Conservation (phyloP, 1,284 basidiomycete species). For the Clitocybe nebularis region DNA sequence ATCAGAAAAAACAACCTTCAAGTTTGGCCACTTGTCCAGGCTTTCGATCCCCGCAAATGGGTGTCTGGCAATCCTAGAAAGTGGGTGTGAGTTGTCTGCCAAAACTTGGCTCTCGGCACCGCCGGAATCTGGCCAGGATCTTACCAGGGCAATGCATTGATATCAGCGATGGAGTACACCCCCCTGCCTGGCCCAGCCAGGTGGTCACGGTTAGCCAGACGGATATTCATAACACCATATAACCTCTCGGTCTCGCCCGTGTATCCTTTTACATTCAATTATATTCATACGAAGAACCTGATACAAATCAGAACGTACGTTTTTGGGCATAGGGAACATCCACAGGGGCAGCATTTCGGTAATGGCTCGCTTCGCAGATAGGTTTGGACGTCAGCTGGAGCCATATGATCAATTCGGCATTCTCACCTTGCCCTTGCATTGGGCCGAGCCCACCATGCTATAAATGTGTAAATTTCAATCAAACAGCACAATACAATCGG, state of each 20-base stretch:
- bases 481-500: not conserved
- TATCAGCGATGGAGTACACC: constrained; percentile 63
- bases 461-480: not conserved
- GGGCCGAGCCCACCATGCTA: constrained; percentile 68
- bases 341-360: constrained; percentile 52
- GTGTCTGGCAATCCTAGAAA: constrained; percentile 50
- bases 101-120: too few species aligned
- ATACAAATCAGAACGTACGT: constrained; percentile 28
- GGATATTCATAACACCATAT: constrained; percentile 72
- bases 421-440: constrained; percentile 66
- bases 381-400: too few species aligned
- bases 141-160: constrained; percentile 54
- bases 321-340: constrained; percentile 63
- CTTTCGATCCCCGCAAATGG: constrained; percentile 44
- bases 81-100: too few species aligned
- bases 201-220: constrained; percentile 58
- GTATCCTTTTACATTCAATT: constrained; percentile 47
- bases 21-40: constrained; percentile 50
- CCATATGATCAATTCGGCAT: too few species aligned
- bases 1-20: constrained; percentile 35
- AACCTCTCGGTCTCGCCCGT: constrained; percentile 73
- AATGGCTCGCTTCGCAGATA: constrained; percentile 49
- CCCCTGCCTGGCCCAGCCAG: constrained; percentile 66
- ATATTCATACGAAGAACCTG: too few species aligned
- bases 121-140: too few species aligned